Evolutionary conservation across 2,329 filamentous ascomycete genomes (phyloP), one percentile per base, ranked within the genome.

Genomic region (Diaporthe longicolla): DNA sequence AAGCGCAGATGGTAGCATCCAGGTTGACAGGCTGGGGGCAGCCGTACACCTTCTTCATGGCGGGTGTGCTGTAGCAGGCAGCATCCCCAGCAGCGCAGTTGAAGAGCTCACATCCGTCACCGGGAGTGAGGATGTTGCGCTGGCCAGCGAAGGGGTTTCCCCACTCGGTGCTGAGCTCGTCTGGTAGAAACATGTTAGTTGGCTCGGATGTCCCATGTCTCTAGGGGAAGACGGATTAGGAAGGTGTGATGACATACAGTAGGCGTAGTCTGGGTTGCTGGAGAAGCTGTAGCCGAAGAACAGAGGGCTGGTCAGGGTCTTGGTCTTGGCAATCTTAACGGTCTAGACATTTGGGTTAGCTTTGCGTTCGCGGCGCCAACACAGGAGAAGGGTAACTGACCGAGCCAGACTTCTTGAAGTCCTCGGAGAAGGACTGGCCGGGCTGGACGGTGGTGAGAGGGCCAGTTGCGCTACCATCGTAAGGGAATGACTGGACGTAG

Each of bases 261-360:
- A 85, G 70, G 81, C 82, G 50, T 82, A 81, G 78, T 84, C 75
- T 7, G 82, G 81, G 76, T 80, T 81, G 2, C 73, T 69, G 63
- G 77, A 77, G 75, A 84, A 85, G 0, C 83, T 85, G 78, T 85
- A 85, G 61, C 84, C 84, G 74, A 85, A 82, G 80, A 85, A 85
- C 7, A 86, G 81, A 1, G 83, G 84, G 32, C 63, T 76, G 66
- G 75, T 76, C 9, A 86, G 80, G 29, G 80, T 82, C 79, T 79
- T 83, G 76, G 79, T 82, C 52, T 77, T 84, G 45, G 82, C 83
- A 71, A 86, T 79, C 80, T 86, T 86, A 59, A 86, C 77, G 65
- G 84, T 85, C 83, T 84, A 63, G 4, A 35, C 3, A 19, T 15
- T 4, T 7, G 21, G 9, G 24, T 52, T 40, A 68, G 45, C 48